These are phyloP conservation scores for Nakazawaea ishiwadae DNA, from an alignment of 805 yeast genomes.

Conservation along the genomic window DNA sequence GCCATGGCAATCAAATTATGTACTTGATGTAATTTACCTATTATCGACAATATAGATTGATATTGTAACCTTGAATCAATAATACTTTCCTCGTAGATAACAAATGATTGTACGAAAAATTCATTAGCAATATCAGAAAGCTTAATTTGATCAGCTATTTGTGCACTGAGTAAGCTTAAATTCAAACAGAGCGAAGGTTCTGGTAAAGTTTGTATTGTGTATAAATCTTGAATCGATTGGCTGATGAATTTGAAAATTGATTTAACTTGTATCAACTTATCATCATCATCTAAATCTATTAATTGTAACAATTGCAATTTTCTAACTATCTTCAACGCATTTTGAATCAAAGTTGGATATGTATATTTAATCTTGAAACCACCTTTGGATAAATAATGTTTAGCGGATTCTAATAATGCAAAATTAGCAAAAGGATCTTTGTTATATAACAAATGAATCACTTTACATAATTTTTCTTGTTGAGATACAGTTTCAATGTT, in stretches of 20 bases:
- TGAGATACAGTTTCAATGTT: conserved; percentile 34
- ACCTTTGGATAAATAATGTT: conserved; percentile 49
- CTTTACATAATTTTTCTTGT: conserved; percentile 63
- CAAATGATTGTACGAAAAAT: conserved; percentile 81
- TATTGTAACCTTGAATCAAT: conserved; percentile 45
- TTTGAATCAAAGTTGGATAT: conserved; percentile 70
- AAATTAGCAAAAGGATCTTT: conserved; percentile 42
- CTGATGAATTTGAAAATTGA: conserved; percentile 69
- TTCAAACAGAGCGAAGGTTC: conserved; percentile 32
- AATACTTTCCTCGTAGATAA: conserved; percentile 68
- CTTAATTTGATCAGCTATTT: conserved; percentile 72
- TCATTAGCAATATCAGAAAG: conserved; percentile 78
- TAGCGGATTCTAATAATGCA: conserved; percentile 39
- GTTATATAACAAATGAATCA: conserved; percentile 59
- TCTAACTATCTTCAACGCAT: conserved; percentile 56
- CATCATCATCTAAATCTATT: conserved; percentile 17
- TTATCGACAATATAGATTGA: conserved; percentile 42
- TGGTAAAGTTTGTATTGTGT: conserved; percentile 30
- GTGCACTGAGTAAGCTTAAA: conserved; percentile 61
- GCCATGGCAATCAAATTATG: conserved; percentile 32
- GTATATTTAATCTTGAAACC: conserved; percentile 55
- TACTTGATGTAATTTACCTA: conserved; percentile 38
- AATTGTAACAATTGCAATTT: conserved; percentile 29
- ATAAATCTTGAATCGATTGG: conserved; percentile 64
- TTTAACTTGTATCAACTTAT: conserved; percentile 18